Evolutionary conservation across 2,329 filamentous ascomycete species (phyloP).

Genomic region (Neodidymelliopsis sp.): DNA sequence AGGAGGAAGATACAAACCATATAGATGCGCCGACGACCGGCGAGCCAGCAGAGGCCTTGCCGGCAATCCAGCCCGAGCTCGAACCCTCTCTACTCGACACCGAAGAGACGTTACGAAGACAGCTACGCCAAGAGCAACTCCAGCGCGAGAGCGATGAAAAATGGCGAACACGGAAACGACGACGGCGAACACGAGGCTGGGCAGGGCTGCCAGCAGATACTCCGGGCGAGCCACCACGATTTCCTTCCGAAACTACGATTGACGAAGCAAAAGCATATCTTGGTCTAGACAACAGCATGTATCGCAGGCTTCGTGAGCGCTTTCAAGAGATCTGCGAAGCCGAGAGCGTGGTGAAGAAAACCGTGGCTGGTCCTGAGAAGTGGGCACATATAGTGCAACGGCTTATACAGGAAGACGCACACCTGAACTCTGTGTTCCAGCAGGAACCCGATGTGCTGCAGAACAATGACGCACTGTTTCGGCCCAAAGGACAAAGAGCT

Average conservation of each 20-base stretch:
- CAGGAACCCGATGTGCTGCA: slow-evolving; percentile 62
- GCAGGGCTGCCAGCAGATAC: slow-evolving; percentile 72
- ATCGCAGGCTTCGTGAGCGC: slow-evolving; percentile 69
- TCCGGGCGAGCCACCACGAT: slow-evolving; percentile 72
- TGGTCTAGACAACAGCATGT: slow-evolving; percentile 67
- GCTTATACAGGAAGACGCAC: slow-evolving; percentile 69
- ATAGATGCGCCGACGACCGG: background rate
- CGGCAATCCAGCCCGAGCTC: slow-evolving; percentile 8
- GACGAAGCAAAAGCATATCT: slow-evolving; percentile 78
- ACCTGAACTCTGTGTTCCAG: slow-evolving; percentile 70
- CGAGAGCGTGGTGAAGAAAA: slow-evolving; percentile 76
- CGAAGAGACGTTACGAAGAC: slow-evolving; percentile 36
- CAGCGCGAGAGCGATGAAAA: slow-evolving; percentile 68
- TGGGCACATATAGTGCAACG: slow-evolving; percentile 76
- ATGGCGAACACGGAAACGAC: slow-evolving; percentile 70
- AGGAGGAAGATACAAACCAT: slow-evolving; percentile 11
- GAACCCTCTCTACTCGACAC: slow-evolving; percentile 24
- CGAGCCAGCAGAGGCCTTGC: slow-evolving; percentile 12
- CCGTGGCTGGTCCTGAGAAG: slow-evolving; percentile 72
- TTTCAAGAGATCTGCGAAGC: slow-evolving; percentile 76
- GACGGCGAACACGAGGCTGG: slow-evolving; percentile 73
- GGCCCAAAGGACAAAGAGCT: slow-evolving; percentile 63
- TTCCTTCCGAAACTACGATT: slow-evolving; percentile 82
- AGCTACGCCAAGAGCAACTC: slow-evolving; percentile 49
- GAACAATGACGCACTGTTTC: slow-evolving; percentile 33